These are phyloP conservation scores for Dalbergia cultrata DNA, from an alignment of 306 rosid genomes.

Conservation along the genomic window DNA sequence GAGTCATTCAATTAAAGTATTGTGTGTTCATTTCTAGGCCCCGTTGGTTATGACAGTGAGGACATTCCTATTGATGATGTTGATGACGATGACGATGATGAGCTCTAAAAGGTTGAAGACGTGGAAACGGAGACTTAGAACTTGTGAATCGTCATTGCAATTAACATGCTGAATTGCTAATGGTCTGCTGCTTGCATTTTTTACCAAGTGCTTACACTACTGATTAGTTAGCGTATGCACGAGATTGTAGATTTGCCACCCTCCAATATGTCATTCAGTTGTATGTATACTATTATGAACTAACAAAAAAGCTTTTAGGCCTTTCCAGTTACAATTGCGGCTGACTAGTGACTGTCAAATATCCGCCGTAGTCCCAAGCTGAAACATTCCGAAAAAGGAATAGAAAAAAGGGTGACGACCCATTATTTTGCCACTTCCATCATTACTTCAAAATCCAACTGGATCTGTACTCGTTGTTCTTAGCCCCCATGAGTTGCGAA, in stretches of 20 bases:
- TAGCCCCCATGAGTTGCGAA: not conserved
- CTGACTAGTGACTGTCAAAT: too few relatives aligned
- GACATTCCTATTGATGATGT: constrained; percentile 85
- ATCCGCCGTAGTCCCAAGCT: too few relatives aligned
- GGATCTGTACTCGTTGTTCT: constrained; percentile 30
- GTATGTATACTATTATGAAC: constrained; percentile 5
- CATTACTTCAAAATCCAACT: not conserved
- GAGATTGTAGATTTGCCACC: constrained; percentile 29
- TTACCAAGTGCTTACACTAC: constrained; percentile 1
- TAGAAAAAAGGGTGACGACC: not conserved
- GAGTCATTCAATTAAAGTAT: constrained; percentile 7
- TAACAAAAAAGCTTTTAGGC: too few relatives aligned
- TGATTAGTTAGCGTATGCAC: not conserved
- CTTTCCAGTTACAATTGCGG: too few relatives aligned
- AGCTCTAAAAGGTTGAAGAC: constrained; percentile 44
- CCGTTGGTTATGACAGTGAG: constrained; percentile 55
- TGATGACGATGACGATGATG: constrained; percentile 74
- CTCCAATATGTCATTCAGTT: constrained; percentile 31
- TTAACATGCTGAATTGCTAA: constrained; percentile 30
- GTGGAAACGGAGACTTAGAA: constrained; percentile 48
- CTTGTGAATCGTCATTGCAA: constrained; percentile 34
- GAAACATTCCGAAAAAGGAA: too few relatives aligned
- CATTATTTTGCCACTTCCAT: constrained; percentile 23
- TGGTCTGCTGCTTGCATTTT: constrained; percentile 2
- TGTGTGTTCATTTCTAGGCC: constrained; percentile 48